Evolutionary conservation across 2,329 filamentous ascomycete genomes (phyloP).

Genomic region (Talaromyces sp.): DNA sequence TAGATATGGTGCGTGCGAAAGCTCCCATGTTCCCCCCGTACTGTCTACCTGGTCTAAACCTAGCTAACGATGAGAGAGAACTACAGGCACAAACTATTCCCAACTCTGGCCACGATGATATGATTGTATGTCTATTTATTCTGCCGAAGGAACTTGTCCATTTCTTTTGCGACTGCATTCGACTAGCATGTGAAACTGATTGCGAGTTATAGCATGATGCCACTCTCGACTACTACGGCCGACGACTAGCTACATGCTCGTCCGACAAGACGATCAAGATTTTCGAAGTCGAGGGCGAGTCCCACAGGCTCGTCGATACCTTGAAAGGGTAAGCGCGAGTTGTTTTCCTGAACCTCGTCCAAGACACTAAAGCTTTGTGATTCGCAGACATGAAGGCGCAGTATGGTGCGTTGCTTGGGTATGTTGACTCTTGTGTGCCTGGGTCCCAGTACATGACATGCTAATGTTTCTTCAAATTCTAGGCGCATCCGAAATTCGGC

Average conservation of each 20-base stretch:
- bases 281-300: slow-evolving; percentile 92
- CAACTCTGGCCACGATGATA: slow-evolving; percentile 92
- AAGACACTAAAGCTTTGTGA: slow-evolving; percentile 9
- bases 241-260: slow-evolving; percentile 91
- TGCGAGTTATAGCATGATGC: slow-evolving; percentile 70
- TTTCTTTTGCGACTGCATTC: neutral
- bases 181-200: neutral
- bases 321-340: slow-evolving; percentile 68
- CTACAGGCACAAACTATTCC: slow-evolving; percentile 70
- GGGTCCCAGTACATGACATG: neutral
- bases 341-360: neutral
- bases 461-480: slow-evolving; percentile 1
- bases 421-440: slow-evolving; percentile 18
- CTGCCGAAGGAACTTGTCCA: neutral
- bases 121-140: slow-evolving; percentile 72
- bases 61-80: slow-evolving; percentile 3
- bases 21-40: slow-evolving; percentile 4
- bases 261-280: slow-evolving; percentile 99
- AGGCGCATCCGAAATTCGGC: slow-evolving; percentile 94
- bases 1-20: slow-evolving; percentile 10
- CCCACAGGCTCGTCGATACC: slow-evolving; percentile 84
- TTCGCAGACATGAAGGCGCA: slow-evolving; percentile 78
- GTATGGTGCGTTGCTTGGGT: slow-evolving; percentile 97
- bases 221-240: slow-evolving; percentile 96
- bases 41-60: slow-evolving; percentile 2